Evolutionary conservation across 2,329 filamentous ascomycete species (phyloP), one percentile per base, ranked within the genome.

Genomic region (Nemania abortiva): DNA sequence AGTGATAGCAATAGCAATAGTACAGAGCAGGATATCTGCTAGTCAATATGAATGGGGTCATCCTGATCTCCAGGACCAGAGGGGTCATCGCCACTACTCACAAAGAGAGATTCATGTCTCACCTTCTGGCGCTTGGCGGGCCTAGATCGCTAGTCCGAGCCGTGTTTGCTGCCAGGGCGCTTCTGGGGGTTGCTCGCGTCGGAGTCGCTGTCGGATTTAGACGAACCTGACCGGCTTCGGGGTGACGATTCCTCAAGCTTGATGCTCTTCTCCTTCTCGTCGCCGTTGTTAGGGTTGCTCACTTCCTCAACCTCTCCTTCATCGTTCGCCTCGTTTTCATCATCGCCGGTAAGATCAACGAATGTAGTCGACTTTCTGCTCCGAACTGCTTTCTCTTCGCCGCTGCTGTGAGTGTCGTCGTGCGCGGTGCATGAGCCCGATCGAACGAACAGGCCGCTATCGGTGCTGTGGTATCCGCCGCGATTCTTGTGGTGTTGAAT

Each of bases 321-420:
- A 7, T 50, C 22, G 2, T 47, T 39, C 2, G 45, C 20, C n/a
- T 64, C 67, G 3, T 63, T 39, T 15, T 66, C 65, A 29, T 65
- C 54, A 24, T 54, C 34, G 24, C 24, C 49, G 37, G 68, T 70
- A 3, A 70, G 49, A 22, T 66, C 64, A 31, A 67, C 53, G 3
- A 57, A 0, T 5, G 3, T 11, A 29, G 27, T 2, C 20, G 31
- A 20, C 1, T 11, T 27, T 27, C 24, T 27, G 24, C 24, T 13
- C 11, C 27, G 20, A 2, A 27, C 20, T 29, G 34, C 1, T 6
- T n/a, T 45, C 39, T 50, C 49, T 4, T 55, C 55, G 20, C 29
- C 57, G 20, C n/a, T 58, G 3, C 18, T 49, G 13, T 2, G 22
- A 6, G 2, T 31, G 37, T 18, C 47, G 9, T 50, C 31, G 27